Evolutionary conservation across 345 rosid genomes (phyloP), one percentile per base, ranked within the genome.

Genomic region (Hibiscus mutabilis): DNA sequence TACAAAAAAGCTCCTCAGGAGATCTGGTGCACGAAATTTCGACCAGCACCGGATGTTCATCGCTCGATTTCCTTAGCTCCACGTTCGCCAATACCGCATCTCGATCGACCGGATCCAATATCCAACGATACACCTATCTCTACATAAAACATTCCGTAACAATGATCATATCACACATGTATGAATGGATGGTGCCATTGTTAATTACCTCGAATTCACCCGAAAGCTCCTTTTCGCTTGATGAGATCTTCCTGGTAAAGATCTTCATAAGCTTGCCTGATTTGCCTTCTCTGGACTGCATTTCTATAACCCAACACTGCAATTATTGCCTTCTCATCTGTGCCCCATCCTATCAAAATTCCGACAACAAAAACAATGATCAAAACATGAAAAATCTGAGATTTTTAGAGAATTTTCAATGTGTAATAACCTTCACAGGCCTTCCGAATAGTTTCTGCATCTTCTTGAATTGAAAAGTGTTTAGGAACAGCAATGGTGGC

Each of bases 81-180:
- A 80, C 83, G 66, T 90, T 65, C 6, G 88, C 89, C 18, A 90
- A 57, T 18, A 73, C 84, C 0, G 96, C 96, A 71, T 87, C 88
- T 52, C 92, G 78, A 55, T 87, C 89, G 0, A 82, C 75, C 1
- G 91, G 92, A 55, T 88, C 92, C 73, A 80, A 62, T 22, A 83
- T 75, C 91, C 91, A 87, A 22, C 82, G 80, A 42, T 83, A 79
- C 64, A 88, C 84, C 1, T 88, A 91, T 84, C 68, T 86, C 92
- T 66, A 15, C 22, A 12, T 37, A 7, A 37, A 22, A n/a, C 2
- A 51, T n/a, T 51, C 18, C 11, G 6, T 2, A 52, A 52, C 22
- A n/a, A 6, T 53, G 24, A 19, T 22, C 58, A 8, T 27, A 40
- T 53, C 6, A 46, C 52, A 53, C 11, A 57, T 24, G 24, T 2